phyloP scores from a whole-genome alignment of 108 stramenopile genomes.

The Mediolabrus comicus region DNA sequence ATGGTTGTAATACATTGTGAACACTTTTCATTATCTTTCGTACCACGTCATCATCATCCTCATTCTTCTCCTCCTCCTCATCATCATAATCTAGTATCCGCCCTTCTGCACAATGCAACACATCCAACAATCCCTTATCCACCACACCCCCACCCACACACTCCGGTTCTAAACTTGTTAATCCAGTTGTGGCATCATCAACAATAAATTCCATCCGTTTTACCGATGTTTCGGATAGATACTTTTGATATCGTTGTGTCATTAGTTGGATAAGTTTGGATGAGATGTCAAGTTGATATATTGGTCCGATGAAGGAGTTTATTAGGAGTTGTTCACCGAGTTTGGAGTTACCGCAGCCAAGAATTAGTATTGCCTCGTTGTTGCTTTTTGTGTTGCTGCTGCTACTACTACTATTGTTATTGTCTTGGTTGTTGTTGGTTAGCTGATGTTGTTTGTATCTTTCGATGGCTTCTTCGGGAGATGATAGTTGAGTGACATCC shows the following conservation, averaged over 20 bases:
- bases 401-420: no score
- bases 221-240: conserved; percentile 36
- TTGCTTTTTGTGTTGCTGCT: no score
- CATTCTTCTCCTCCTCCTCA: not conserved
- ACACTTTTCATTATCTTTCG: conserved; percentile 59
- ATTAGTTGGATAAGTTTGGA: conserved; percentile 55
- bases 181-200: conserved; percentile 66
- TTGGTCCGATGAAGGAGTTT: conserved; percentile 38
- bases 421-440: conserved; percentile 8
- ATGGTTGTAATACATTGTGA: conserved; percentile 64
- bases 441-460: not conserved
- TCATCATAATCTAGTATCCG: not conserved
- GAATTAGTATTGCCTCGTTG: conserved; percentile 64
- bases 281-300: conserved; percentile 71
- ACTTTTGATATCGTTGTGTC: conserved; percentile 53
- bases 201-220: conserved; percentile 50
- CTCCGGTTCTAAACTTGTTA: conserved; percentile 57
- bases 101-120: conserved; percentile 51
- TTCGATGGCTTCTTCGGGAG: conserved; percentile 32
- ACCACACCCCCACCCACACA: conserved; percentile 64
- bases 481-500: conserved; percentile 18
- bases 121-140: conserved; percentile 85
- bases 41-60: conserved; percentile 39
- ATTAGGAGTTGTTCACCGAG: conserved; percentile 70
- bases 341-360: conserved; percentile 80